Conservation (phyloP, 140 eudicot genomes). For the Anethum foeniculum region DNA sequence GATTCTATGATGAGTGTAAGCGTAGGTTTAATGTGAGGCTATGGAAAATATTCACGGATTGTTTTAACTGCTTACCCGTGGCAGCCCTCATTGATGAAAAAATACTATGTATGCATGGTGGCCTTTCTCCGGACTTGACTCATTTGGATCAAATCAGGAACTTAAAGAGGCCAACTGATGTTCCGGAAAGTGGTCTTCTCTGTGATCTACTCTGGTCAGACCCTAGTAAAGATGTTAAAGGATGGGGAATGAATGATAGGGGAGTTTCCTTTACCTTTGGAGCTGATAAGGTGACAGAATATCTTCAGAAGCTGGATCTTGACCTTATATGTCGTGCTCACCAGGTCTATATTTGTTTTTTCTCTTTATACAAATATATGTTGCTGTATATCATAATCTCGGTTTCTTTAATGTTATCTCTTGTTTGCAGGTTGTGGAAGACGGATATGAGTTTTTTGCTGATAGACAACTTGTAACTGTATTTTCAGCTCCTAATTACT, state of each 20-base stretch:
- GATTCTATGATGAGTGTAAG: constrained; percentile 45
- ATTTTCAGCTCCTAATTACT: constrained; percentile 32
- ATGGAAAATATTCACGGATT: constrained; percentile 38
- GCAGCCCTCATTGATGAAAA: constrained; percentile 41
- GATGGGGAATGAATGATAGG: constrained; percentile 44
- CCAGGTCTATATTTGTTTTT: constrained; percentile 22
- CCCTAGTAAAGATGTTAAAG: constrained; percentile 29
- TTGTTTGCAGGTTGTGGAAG: constrained; percentile 35
- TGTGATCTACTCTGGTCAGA: constrained; percentile 48
- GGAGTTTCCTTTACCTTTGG: constrained; percentile 41
- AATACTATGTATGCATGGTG: constrained; percentile 50
- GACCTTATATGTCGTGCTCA: constrained; percentile 38
- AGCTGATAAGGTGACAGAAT: constrained; percentile 30
- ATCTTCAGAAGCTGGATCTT: constrained; percentile 29
- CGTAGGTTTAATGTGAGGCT: constrained; percentile 40
- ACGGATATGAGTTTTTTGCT: constrained; percentile 37
- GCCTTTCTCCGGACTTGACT: constrained; percentile 36
- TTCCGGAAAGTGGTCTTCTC: constrained; percentile 33
- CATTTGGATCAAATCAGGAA: constrained; percentile 37
- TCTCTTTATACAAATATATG: neutral
- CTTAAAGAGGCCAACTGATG: constrained; percentile 38
- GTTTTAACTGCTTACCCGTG: constrained; percentile 40
- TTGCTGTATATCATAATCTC: neutral
- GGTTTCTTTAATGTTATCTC: neutral
- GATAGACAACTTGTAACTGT: constrained; percentile 33